phyloP scores from a whole-genome alignment of 768 basidiomycete species.

The Trametes sanguinea region DNA sequence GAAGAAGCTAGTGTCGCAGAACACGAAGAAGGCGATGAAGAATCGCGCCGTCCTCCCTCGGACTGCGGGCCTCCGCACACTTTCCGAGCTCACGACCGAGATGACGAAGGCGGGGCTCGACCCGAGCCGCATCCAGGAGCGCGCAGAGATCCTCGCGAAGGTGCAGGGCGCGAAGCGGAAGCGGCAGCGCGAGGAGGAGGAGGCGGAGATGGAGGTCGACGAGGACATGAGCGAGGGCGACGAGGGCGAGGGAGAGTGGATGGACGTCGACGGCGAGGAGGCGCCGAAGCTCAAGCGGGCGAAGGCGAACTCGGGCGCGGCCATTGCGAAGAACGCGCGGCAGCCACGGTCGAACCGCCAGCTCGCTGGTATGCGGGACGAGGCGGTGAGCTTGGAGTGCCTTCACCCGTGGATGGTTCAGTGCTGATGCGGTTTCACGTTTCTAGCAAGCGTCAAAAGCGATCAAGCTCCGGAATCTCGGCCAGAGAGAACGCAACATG shows the following conservation, averaged over 20 bases:
- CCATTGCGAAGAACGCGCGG: constrained; percentile 50
- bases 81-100: constrained; percentile 75
- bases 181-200: constrained; percentile 60
- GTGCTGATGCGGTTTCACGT: constrained; percentile 6
- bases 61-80: constrained; percentile 66
- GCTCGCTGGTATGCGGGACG: constrained; percentile 77
- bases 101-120: constrained; percentile 90
- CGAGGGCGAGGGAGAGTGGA: constrained; percentile 48
- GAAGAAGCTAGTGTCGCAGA: constrained; percentile 72
- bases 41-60: constrained; percentile 79
- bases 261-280: constrained; percentile 44
- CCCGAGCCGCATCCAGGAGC: constrained; percentile 82
- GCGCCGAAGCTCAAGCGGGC: constrained; percentile 56
- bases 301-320: constrained; percentile 63
- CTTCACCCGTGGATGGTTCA: not conserved
- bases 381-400: constrained; percentile 50
- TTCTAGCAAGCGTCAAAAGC: constrained; percentile 78
- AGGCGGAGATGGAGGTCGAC: constrained; percentile 69
- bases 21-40: constrained; percentile 84
- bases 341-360: constrained; percentile 73
- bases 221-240: constrained; percentile 39
- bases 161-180: constrained; percentile 69
- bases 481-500: constrained; percentile 84
- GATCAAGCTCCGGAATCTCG: constrained; percentile 79
- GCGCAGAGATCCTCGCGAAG: constrained; percentile 84